Evolutionary conservation across 257 asterid species (phyloP).

Genomic region (Ilex asprella): DNA sequence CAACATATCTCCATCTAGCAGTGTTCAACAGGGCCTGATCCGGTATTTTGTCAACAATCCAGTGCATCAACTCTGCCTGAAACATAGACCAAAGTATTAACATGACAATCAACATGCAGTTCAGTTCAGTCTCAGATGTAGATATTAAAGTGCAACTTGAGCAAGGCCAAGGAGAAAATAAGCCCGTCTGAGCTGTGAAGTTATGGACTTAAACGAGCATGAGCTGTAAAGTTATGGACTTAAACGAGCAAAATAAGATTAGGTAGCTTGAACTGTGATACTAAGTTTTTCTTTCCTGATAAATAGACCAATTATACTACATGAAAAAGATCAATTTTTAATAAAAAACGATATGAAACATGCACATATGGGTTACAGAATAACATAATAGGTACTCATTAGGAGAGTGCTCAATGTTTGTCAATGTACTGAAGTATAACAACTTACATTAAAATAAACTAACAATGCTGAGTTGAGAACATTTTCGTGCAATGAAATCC

Average conservation of each 20-base stretch:
- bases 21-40: slow-evolving; percentile 75
- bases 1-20: slow-evolving; percentile 71
- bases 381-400: too few species aligned
- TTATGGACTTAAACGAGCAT: too few species aligned
- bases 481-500: slow-evolving; percentile 60
- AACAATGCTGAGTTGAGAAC: slow-evolving; percentile 68
- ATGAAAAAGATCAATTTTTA: too few species aligned
- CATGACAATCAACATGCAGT: slow-evolving; percentile 3
- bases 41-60: slow-evolving; percentile 66
- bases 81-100: slow-evolving; percentile 15
- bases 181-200: background rate
- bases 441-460: slow-evolving; percentile 70
- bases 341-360: too few species aligned
- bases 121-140: background rate
- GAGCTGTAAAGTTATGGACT: too few species aligned
- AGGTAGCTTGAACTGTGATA: too few species aligned
- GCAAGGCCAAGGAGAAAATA: slow-evolving; percentile 7
- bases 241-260: too few species aligned
- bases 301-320: too few species aligned
- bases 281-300: too few species aligned
- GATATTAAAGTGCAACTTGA: slow-evolving; percentile 6
- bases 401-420: too few species aligned
- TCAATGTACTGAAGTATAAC: background rate
- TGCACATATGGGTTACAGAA: too few species aligned
- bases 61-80: slow-evolving; percentile 71